Base-by-base conservation (phyloP, 345 rosid genomes). In the Orychophragmus violaceus region DNA sequence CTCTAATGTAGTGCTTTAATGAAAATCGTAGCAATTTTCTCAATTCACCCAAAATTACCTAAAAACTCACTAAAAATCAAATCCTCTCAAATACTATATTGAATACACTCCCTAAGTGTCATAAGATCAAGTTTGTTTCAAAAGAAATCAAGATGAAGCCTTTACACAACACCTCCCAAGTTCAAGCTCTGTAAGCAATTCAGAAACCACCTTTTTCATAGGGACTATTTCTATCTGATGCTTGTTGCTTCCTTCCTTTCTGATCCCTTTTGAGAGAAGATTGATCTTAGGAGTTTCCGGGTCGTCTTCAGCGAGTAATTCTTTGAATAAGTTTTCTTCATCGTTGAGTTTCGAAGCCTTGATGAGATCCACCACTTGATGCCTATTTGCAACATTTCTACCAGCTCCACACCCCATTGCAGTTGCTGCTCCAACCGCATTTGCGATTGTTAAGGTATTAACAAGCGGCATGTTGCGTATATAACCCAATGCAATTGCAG, bases 361-460 rank as follows among this genome's bases (percentile, higher is more conserved):
- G 59, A 91, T 64, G 55, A 91, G 83, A 76, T 87, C 85, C 24
- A 83, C 77, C 51, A 85, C 91, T 72, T 78, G 80, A 49, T 77
- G 81, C 59, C 83, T 61, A 54, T 80, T 80, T 17, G 97, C 97
- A 46, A 95, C 99, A 59, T 85, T 91, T 64, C 99, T 87, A 33
- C 99, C 99, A 12, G 95, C 99, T 12, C 99, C 99, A 70, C 85
- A 85, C 30, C 99, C 99, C 88, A 77, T 88, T 28, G 97, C 99
- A 55, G 99, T 91, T 60, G 97, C 96, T 49, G 97, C 99, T 70
- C 99, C 99, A 41, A 91, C 97, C 49, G 99, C 96, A 69, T 95
- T 95, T 23, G 97, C 97, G 56, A 89, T 76, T 25, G 95, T 79
- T 76, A 88, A 83, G 56, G 97, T 91, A 60, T 81, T 82, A 71